Evolutionary conservation across 169 alveolate species (phyloP), one percentile per base, ranked within the genome.

Genomic region (Babesia ovis): DNA sequence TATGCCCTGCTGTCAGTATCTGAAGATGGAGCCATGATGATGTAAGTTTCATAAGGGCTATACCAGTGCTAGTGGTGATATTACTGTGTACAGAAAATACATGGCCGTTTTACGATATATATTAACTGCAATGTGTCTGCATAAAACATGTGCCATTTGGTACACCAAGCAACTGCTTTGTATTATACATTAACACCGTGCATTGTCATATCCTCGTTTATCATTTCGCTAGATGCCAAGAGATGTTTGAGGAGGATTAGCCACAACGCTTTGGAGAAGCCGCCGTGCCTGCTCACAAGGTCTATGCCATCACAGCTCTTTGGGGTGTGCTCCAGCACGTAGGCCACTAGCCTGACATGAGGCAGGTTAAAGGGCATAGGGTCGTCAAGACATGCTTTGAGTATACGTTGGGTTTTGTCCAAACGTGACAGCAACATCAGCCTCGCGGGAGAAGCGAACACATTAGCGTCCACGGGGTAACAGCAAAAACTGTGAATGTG

Each of bases 181-280:
- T 14, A 4, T 37, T 61, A 64, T 64, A 50, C 35, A 2, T 46
- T 64, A 29, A 64, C 23, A 5, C 74, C 74, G 23, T 64, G 22
- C 39, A 54, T 8, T 64, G 8, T 48, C 74, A 64, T 64, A 4
- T 64, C 74, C 48, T 46, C 74, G 45, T 46, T 56, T 3, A 64
- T 48, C n/a, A 64, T 32, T 11, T 32, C 39, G 74, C 74, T 64
- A 64, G 74, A 64, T 64, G 74, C 61, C 74, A 54, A 54, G 62
- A 64, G 74, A 64, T 64, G 74, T 64, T 64, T 56, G 39, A 56
- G 14, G 45, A 64, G 74, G 51, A 32, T 64, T 37, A 64, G 25
- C 74, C 74, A 64, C 22, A 64, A 34, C 2, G 61, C 74, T 29
- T 64, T 64, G 32, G 74, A n/a, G 61, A 31, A 45, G 46, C 57